Percentiles rank a stretch among this genome's conserved stretches.
These are phyloP conservation scores for Hansenula sp. DNA, from an alignment of 1,139 yeast genomes.

Conservation along the genomic window DNA sequence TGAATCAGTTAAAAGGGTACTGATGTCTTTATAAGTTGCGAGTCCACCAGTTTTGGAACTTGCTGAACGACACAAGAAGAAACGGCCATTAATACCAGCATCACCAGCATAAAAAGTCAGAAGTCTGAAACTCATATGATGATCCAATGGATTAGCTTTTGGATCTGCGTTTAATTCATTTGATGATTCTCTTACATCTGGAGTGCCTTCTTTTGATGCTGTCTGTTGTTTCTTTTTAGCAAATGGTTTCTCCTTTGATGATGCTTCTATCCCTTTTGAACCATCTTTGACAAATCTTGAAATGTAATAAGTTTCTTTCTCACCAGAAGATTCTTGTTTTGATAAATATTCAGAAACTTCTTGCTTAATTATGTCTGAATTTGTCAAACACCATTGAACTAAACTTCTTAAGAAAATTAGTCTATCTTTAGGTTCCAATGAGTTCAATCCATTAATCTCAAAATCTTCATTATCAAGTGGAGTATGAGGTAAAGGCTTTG, in stretches of 20 bases:
- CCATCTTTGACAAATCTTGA: slow-evolving; percentile 30
- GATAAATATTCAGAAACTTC: slow-evolving; percentile 31
- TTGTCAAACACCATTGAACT: slow-evolving; percentile 44
- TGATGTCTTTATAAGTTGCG: slow-evolving; percentile 12
- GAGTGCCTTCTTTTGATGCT: neutral
- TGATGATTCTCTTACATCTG: neutral
- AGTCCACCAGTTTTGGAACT: slow-evolving; percentile 38
- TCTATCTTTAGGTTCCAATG: slow-evolving; percentile 42
- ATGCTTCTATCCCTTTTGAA: slow-evolving; percentile 12
- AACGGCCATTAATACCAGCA: slow-evolving; percentile 43
- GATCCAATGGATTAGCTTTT: slow-evolving; percentile 36
- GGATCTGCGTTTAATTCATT: slow-evolving; percentile 33
- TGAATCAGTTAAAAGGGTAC: slow-evolving; percentile 16
- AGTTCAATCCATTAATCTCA: slow-evolving; percentile 40
- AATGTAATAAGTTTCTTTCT: slow-evolving; percentile 39
- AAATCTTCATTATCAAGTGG: slow-evolving; percentile 34
- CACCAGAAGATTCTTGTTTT: slow-evolving; percentile 35
- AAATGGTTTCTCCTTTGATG: slow-evolving; percentile 5
- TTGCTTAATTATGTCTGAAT: slow-evolving; percentile 39
- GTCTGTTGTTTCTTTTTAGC: neutral
- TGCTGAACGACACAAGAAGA: slow-evolving; percentile 41
- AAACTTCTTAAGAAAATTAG: slow-evolving; percentile 41
- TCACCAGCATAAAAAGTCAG: slow-evolving; percentile 44
- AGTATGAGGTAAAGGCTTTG: slow-evolving; percentile 22
- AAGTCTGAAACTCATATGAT: slow-evolving; percentile 35